Conservation (phyloP, 2,329 filamentous ascomycete genomes). For the Bipolaris victoriae region DNA sequence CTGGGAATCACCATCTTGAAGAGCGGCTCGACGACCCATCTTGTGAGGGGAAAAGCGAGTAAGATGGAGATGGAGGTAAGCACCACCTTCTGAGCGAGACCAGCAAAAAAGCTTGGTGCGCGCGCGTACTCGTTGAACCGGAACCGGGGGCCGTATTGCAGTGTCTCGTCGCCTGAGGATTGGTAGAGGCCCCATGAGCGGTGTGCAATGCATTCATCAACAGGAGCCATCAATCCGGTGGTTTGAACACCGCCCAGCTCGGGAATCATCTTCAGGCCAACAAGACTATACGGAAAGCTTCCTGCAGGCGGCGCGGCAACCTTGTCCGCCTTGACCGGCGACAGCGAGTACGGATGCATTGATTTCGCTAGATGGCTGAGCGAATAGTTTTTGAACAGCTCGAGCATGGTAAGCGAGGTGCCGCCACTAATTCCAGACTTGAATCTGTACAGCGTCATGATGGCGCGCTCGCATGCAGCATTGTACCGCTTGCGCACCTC, state of each 20-base stretch:
- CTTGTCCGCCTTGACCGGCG: conserved; percentile 51
- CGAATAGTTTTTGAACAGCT: conserved; percentile 57
- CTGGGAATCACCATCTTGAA: conserved; percentile 39
- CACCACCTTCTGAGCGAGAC: conserved; percentile 56
- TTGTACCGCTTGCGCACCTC: conserved; percentile 60
- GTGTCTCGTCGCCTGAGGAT: conserved; percentile 34
- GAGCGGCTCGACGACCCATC: conserved; percentile 49
- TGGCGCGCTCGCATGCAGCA: conserved; percentile 58
- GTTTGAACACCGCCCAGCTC: conserved; percentile 67
- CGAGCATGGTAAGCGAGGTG: conserved; percentile 69
- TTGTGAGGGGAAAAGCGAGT: conserved; percentile 59
- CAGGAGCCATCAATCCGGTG: conserved; percentile 58
- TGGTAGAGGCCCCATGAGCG: conserved; percentile 64
- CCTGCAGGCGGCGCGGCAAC: conserved; percentile 44
- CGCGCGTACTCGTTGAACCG: conserved; percentile 63
- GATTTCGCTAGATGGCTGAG: conserved; percentile 56
- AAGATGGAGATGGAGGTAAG: conserved; percentile 54
- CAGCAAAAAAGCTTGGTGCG: conserved; percentile 57
- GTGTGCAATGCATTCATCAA: conserved; percentile 64
- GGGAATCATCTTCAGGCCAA: conserved; percentile 61
- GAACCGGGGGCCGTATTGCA: conserved; percentile 63
- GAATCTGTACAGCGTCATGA: conserved; percentile 60
- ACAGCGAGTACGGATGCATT: conserved; percentile 60
- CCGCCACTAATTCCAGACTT: conserved; percentile 61
- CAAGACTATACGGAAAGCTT: conserved; percentile 50